Evolutionary conservation across 768 basidiomycete genomes (phyloP).

Genomic region (Mycena rosella): DNA sequence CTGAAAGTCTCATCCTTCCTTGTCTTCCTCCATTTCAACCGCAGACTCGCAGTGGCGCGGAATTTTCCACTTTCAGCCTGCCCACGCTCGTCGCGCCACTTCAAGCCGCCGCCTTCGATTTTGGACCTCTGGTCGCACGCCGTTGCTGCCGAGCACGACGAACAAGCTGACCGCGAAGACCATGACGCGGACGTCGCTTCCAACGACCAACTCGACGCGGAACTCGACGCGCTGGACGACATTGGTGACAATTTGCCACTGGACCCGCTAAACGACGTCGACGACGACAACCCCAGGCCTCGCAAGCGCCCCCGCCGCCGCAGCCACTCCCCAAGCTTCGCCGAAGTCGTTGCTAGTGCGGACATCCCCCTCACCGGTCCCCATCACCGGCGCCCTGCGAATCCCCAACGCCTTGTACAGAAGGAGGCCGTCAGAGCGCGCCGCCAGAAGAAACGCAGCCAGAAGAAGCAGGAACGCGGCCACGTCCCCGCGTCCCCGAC

Average conservation of each 20-base stretch:
- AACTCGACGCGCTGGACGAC: not conserved
- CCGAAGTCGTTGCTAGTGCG: not conserved
- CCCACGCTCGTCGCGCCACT: too few relatives aligned
- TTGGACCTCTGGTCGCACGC: not conserved
- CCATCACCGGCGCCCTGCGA: not conserved
- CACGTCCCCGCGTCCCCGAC: constrained; percentile 9
- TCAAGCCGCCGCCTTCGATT: too few relatives aligned
- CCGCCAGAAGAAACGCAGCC: not conserved
- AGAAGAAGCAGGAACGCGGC: not conserved
- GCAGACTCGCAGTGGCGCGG: too few relatives aligned
- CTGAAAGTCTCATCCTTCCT: not conserved
- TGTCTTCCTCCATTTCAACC: not conserved
- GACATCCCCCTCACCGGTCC: not conserved
- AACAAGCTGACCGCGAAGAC: constrained; percentile 6
- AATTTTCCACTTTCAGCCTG: too few relatives aligned
- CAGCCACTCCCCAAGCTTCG: not conserved
- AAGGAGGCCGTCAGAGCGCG: not conserved
- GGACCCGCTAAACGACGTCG: not conserved
- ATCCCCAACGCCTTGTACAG: not conserved
- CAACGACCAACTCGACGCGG: not conserved
- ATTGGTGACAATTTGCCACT: not conserved
- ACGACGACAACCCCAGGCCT: not conserved
- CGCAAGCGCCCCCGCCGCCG: not conserved
- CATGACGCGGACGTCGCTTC: not conserved
- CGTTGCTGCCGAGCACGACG: not conserved